Percentiles rank a stretch among this genome's conserved stretches.
phyloP scores from a whole-genome alignment of 2,329 filamentous ascomycete species.

The Fusarium pseudoanthophilum region DNA sequence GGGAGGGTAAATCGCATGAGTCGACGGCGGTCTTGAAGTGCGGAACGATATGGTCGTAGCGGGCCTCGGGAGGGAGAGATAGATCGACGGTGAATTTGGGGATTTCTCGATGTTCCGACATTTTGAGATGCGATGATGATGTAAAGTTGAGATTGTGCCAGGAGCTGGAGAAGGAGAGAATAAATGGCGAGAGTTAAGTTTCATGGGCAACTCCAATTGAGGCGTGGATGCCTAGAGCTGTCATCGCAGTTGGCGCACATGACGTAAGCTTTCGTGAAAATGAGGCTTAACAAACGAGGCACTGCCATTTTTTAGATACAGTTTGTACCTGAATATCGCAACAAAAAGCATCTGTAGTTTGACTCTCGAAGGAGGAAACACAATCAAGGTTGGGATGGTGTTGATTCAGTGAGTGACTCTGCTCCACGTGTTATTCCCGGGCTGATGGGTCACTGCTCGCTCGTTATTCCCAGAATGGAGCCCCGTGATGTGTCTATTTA shows the following conservation, averaged over 20 bases:
- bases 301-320: background rate
- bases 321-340: fast-evolving
- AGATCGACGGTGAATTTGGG: conserved; percentile 46
- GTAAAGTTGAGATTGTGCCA: fast-evolving
- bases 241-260: background rate
- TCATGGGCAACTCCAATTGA: background rate
- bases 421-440: background rate
- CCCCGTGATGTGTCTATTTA: background rate
- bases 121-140: background rate
- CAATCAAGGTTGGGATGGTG: background rate
- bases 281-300: background rate
- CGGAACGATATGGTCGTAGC: conserved; percentile 44
- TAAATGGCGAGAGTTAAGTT: background rate
- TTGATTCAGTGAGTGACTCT: background rate
- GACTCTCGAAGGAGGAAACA: background rate
- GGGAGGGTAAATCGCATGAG: conserved; percentile 49
- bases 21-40: conserved; percentile 29
- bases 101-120: conserved; percentile 6
- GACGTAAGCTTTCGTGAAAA: background rate
- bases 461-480: background rate
- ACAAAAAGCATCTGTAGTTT: no score
- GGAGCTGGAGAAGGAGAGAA: background rate
- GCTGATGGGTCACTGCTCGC: background rate
- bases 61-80: conserved; percentile 38
- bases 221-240: background rate